Percentiles rank a stretch among this genome's conserved stretches.
These are phyloP conservation scores for Iris macrosiphon DNA, from an alignment of 106 monocot species.

Conservation along the genomic window DNA sequence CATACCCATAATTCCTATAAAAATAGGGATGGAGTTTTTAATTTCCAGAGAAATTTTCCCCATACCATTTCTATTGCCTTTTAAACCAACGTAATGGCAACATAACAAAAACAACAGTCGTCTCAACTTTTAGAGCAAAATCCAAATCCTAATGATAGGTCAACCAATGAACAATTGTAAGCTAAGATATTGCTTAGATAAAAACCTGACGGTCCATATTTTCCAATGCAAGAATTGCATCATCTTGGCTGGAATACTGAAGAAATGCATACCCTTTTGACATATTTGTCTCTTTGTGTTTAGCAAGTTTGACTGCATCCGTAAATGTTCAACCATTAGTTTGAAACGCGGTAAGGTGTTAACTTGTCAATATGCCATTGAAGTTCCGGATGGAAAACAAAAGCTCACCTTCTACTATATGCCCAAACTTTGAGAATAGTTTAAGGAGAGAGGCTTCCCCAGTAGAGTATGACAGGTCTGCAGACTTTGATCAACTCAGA, in stretches of 20 bases:
- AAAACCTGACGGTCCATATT: conserved; percentile 48
- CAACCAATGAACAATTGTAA: too few relatives aligned
- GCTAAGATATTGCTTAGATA: too few relatives aligned
- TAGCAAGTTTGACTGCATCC: conserved; percentile 35
- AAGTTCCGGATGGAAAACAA: neutral
- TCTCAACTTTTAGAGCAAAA: too few relatives aligned
- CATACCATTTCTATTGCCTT: too few relatives aligned
- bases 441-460: conserved; percentile 42
- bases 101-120: too few relatives aligned
- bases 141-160: too few relatives aligned
- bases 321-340: neutral
- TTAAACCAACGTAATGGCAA: too few relatives aligned
- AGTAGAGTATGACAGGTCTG: conserved; percentile 44
- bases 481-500: neutral
- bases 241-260: conserved; percentile 55
- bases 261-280: conserved; percentile 66
- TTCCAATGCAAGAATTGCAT: conserved; percentile 46
- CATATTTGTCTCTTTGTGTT: conserved; percentile 37
- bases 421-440: conserved; percentile 41
- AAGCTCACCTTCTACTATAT: conserved; percentile 35
- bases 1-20: too few relatives aligned
- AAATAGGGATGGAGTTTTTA: too few relatives aligned
- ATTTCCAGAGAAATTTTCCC: too few relatives aligned
- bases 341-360: neutral
- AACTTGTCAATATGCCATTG: neutral